Evolutionary conservation across 2,329 filamentous ascomycete genomes (phyloP).

Genomic region (Colletotrichum orchidophilum): DNA sequence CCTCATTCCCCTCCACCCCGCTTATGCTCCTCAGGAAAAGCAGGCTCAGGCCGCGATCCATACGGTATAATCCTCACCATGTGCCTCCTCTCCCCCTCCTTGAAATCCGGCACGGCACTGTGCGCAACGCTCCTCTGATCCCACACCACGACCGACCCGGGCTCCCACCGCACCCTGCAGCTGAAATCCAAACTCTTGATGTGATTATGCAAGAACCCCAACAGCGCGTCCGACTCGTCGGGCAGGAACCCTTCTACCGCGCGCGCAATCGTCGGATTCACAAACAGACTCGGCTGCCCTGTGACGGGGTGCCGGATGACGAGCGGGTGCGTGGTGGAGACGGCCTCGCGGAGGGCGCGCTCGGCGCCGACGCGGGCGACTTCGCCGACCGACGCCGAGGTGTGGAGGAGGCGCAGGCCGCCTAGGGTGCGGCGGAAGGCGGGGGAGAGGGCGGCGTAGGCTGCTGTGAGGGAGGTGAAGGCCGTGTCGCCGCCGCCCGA

Average conservation of each 20-base stretch:
- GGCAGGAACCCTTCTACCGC: conserved; percentile 41
- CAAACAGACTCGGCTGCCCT: conserved; percentile 39
- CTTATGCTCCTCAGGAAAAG: conserved; percentile 1
- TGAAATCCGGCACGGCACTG: conserved; percentile 42
- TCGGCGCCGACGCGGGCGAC: conserved; percentile 40
- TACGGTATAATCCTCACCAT: conserved; percentile 44
- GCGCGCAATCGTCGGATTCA: conserved; percentile 43
- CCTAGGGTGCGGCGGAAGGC: conserved; percentile 35
- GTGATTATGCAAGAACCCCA: conserved; percentile 42
- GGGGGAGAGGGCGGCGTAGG: conserved; percentile 42
- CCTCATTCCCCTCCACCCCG: not conserved
- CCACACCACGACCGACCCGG: conserved; percentile 42
- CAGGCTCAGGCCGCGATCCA: conserved; percentile 37
- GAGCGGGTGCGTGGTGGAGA: conserved; percentile 41
- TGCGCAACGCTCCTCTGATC: conserved; percentile 41
- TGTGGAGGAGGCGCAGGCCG: conserved; percentile 29
- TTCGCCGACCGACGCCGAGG: conserved; percentile 43
- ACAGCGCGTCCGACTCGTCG: conserved; percentile 41
- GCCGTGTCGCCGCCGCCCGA: conserved; percentile 42
- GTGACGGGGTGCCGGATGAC: conserved; percentile 43
- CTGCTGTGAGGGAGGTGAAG: conserved; percentile 42
- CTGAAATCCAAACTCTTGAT: conserved; percentile 43
- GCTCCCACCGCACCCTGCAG: conserved; percentile 43
- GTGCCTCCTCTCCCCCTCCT: conserved; percentile 42
- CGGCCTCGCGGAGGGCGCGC: conserved; percentile 40